phyloP scores from a whole-genome alignment of 148 eudicot genomes.

The Arbutus unedo region DNA sequence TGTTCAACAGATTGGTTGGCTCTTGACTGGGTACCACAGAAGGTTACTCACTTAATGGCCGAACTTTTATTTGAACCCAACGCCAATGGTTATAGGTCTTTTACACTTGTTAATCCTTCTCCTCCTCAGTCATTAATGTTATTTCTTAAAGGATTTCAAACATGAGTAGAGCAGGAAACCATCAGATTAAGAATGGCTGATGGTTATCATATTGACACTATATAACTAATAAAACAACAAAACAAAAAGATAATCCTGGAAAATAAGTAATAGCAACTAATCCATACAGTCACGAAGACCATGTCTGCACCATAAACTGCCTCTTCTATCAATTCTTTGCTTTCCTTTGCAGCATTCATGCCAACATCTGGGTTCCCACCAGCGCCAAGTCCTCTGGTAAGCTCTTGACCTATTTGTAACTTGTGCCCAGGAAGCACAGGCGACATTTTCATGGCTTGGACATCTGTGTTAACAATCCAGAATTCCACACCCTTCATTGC shows the following conservation, averaged over 20 bases:
- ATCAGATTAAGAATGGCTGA: not conserved
- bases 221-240: not conserved
- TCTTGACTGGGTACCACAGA: not conserved
- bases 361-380: slow-evolving; percentile 98
- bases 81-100: not conserved
- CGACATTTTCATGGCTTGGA: slow-evolving; percentile 95
- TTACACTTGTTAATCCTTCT: not conserved
- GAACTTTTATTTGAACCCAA: too few species aligned
- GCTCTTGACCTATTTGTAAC: slow-evolving; percentile 91
- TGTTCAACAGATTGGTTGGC: not conserved
- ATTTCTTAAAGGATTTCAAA: not conserved
- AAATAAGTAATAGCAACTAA: slow-evolving; percentile 5
- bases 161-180: not conserved
- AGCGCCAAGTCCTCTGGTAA: slow-evolving; percentile 96
- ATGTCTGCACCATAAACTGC: slow-evolving; percentile 92
- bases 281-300: slow-evolving; percentile 95
- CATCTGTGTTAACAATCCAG: slow-evolving; percentile 94
- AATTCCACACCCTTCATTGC: slow-evolving; percentile 94
- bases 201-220: not conserved
- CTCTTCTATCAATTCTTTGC: slow-evolving; percentile 73
- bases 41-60: not conserved
- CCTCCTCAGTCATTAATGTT: not conserved
- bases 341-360: slow-evolving; percentile 93
- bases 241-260: not conserved
- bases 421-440: slow-evolving; percentile 82